Evolutionary conservation across 73 alveolate species (phyloP), one percentile per base, ranked within the genome.

Genomic region (Blepharisma japonicum): DNA sequence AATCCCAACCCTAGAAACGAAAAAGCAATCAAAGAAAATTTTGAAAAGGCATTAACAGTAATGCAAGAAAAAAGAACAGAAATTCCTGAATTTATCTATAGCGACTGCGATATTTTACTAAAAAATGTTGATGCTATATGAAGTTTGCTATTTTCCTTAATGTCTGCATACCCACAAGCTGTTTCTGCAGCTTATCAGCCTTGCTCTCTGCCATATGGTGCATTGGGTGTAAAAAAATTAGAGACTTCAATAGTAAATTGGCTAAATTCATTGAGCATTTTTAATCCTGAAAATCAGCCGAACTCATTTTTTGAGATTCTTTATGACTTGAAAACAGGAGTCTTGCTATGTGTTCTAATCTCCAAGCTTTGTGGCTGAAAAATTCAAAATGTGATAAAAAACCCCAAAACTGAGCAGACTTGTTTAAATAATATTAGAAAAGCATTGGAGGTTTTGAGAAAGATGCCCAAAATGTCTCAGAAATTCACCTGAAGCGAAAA

Each of bases 321-420:
- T 8, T 20, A 72, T 18, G 90, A 85, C 38, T 68, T 84, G 20
- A 56, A 78, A 7, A 79, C 77, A 71, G 95, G 95, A 18, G 68
- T 78, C n/a, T 18, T 89, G 6, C 74, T 85, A 25, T 76, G 90
- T 53, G 82, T 74, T 23, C 55, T 89, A 25, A 89, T 85, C 6
- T 14, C 53, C 9, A 46, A 54, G 45, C 49, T 85, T 6, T 81
- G 81, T 84, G 66, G 55, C 39, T 68, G 46, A 6, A 72, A 81
- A 71, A 55, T 89, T 68, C 49, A 90, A 6, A 70, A n/a, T 4
- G 70, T 85, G 6, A 68, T 85, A 56, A 39, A 50, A 56, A 79
- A 84, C 48, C 95, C 95, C 23, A 89, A 85, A 81, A 89, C 92
- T 21, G 90, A 89, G 53, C 11, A 83, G 5, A 72, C 95, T 11